Evolutionary conservation across 2,329 filamentous ascomycete genomes (phyloP).

Genomic region (Penicillium sclerotiorum): DNA sequence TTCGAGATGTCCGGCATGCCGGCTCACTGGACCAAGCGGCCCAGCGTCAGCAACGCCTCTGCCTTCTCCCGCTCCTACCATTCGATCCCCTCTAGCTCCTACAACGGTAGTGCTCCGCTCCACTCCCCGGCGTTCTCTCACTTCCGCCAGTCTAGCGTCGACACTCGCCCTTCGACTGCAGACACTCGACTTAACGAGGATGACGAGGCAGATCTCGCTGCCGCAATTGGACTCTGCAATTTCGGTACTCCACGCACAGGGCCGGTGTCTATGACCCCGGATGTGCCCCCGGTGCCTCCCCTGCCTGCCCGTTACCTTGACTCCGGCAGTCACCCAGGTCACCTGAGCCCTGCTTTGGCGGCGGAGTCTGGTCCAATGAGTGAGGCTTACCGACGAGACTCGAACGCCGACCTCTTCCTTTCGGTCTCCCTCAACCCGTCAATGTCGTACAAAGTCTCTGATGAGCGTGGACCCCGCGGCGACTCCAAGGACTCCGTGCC

Average conservation of each 20-base stretch:
- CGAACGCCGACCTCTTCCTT: conserved; percentile 44
- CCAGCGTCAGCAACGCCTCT: conserved; percentile 50
- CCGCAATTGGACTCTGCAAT: conserved; percentile 85
- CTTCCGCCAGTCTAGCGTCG: conserved; percentile 73
- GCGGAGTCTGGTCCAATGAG: conserved; percentile 48
- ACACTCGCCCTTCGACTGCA: conserved; percentile 76
- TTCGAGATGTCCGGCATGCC: conserved; percentile 52
- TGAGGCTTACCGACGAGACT: conserved; percentile 37
- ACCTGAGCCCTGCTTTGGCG: conserved; percentile 57
- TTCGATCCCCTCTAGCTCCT: conserved; percentile 62
- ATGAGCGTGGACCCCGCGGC: conserved; percentile 67
- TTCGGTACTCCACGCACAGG: conserved; percentile 77
- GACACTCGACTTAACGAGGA: conserved; percentile 74
- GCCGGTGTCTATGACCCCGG: conserved; percentile 64
- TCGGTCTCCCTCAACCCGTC: conserved; percentile 47
- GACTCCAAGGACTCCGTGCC: conserved; percentile 53
- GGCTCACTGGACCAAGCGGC: conserved; percentile 58
- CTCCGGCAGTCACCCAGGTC: conserved; percentile 63
- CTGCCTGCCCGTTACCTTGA: conserved; percentile 78
- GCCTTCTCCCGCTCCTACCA: conserved; percentile 79
- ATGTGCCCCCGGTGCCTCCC: conserved; percentile 85
- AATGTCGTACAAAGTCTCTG: conserved; percentile 51
- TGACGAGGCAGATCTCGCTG: conserved; percentile 84
- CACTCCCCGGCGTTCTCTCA: conserved; percentile 54
- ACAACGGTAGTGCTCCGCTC: conserved; percentile 57